Evolutionary conservation across 441 rosid genomes (phyloP).

Genomic region (Erysimum cheiri): DNA sequence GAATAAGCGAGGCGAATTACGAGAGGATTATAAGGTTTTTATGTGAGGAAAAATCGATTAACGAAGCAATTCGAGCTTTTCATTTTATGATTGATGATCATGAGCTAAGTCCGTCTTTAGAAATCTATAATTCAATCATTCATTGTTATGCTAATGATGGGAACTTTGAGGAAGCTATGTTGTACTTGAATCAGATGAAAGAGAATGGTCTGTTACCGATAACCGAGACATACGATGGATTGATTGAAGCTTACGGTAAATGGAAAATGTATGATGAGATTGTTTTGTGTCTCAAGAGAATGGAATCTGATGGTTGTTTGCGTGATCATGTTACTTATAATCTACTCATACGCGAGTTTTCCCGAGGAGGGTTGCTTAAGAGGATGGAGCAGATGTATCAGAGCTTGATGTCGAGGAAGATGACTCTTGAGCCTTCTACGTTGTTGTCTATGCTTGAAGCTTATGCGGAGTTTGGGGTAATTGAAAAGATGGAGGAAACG

Average conservation of each 20-base stretch:
- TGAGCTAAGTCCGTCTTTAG: conserved; percentile 53
- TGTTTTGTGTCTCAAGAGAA: conserved; percentile 60
- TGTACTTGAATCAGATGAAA: conserved; percentile 58
- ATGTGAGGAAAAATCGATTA: conserved; percentile 53
- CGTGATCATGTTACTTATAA: conserved; percentile 70
- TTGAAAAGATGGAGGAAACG: conserved; percentile 67
- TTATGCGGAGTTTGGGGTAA: conserved; percentile 61
- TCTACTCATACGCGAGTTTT: conserved; percentile 64
- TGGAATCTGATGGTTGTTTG: conserved; percentile 61
- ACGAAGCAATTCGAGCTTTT: conserved; percentile 59
- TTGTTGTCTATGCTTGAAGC: conserved; percentile 67
- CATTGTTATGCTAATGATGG: conserved; percentile 58
- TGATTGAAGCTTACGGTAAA: conserved; percentile 69
- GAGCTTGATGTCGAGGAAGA: conserved; percentile 53
- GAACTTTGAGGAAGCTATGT: conserved; percentile 58
- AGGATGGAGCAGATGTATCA: conserved; percentile 65
- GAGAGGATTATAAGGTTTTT: conserved; percentile 62
- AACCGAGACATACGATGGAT: conserved; percentile 61
- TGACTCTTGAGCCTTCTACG: conserved; percentile 57
- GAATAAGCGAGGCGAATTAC: conserved; percentile 58
- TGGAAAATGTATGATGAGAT: conserved; percentile 71
- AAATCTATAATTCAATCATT: conserved; percentile 62
- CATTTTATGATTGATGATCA: conserved; percentile 50
- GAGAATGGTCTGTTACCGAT: conserved; percentile 47
- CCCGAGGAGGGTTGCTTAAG: conserved; percentile 63